Evolutionary conservation across 2,329 filamentous ascomycete species (phyloP), one percentile per base, ranked within the genome.

Genomic region (Exophiala xenobiotica): DNA sequence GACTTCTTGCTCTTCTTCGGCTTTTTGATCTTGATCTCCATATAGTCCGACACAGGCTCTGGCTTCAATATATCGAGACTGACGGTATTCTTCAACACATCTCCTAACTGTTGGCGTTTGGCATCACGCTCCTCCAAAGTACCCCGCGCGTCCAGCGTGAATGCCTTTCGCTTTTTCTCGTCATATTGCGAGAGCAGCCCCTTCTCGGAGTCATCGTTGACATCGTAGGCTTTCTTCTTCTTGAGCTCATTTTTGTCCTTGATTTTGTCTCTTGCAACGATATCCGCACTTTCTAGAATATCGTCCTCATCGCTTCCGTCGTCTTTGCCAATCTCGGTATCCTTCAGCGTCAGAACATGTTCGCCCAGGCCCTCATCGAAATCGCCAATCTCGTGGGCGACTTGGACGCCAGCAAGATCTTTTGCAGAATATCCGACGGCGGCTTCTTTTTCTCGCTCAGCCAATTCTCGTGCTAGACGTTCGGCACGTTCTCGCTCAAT

Each of bases 211-310:
- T 85, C 75, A 51, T 86, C 83, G 55, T 89, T 86, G 0, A 92
- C 91, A 63, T 99, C 89, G 68, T 99, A 99, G 1, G 84, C 85
- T 69, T 90, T 90, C 78, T 95, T 96, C 75, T 97, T 96, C 75
- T 97, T 96, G 33, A 91, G 72, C 35, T 93, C 85, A 9, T 96
- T 74, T 61, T 82, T 86, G 63, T 96, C 88, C 24, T 70, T 64
- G 11, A 70, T 61, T 54, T 65, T 70, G 46, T 75, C 72, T 42
- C 64, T 65, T 31, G 74, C 72, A n/a, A 66, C 63, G 46, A 75
- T 37, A 6, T 70, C 63, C 11, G 71, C 49, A 58, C 75, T 71
- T 45, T 75, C 70, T 45, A 99, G 78, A 70, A 97, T 90, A 67
- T 97, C 93, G 2, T 89, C 92, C 52, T 90, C 87, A 22, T 90